Conservation (phyloP, 208 protist genomes). For the Porcisia deanei region DNA sequence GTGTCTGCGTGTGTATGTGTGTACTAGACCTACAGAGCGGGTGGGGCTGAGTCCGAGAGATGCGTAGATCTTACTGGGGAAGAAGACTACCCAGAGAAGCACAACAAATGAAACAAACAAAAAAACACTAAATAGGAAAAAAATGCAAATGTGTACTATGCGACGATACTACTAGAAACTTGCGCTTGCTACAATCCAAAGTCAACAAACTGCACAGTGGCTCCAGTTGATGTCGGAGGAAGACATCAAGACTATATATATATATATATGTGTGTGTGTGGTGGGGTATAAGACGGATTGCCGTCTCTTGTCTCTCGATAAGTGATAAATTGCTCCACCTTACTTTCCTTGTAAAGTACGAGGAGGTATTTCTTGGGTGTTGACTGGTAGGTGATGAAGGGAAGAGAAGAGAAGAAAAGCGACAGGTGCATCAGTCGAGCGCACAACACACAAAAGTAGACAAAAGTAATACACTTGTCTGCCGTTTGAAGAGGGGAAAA, state of each 20-base stretch:
- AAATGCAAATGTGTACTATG: not conserved
- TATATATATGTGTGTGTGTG: slow-evolving; percentile 3
- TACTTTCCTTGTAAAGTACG: not conserved
- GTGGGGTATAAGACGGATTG: too few species aligned
- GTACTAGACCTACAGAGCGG: too few species aligned
- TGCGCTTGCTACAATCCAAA: not conserved
- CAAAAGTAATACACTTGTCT: not conserved
- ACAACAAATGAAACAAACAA: not conserved
- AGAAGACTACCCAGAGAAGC: too few species aligned
- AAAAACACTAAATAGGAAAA: not conserved
- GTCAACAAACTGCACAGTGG: not conserved
- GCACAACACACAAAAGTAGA: not conserved
- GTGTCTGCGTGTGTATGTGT: too few species aligned
- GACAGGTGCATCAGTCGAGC: not conserved
- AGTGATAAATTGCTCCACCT: not conserved
- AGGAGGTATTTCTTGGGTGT: too few species aligned
- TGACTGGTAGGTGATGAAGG: not conserved
- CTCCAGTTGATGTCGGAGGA: not conserved
- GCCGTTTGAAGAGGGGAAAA: not conserved
- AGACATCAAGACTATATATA: not conserved
- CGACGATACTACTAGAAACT: not conserved
- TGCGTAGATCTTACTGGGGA: too few species aligned
- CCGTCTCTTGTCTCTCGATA: not conserved
- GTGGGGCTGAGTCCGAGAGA: too few species aligned
- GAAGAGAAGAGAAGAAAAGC: slow-evolving; percentile 5